phyloP scores from a whole-genome alignment of 108 stramenopile species.

The Chaetoceros tenuissimus region DNA sequence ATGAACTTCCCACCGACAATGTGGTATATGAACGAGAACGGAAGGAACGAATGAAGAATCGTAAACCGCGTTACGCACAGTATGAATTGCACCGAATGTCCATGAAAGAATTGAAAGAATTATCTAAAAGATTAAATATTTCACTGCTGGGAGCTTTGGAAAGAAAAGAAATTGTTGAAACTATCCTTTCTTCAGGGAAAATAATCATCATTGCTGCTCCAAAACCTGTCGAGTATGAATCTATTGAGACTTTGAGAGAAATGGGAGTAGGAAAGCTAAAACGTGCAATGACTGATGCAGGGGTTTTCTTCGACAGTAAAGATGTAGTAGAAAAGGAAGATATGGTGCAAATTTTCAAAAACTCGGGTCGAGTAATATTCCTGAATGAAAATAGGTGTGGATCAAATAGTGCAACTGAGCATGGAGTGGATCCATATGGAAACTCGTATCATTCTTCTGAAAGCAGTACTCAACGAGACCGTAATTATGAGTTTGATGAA shows the following conservation, averaged over 20 bases:
- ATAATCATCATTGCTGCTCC: slow-evolving; percentile 53
- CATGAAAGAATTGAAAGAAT: slow-evolving; percentile 25
- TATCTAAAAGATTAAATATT: slow-evolving; percentile 5
- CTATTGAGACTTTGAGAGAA: slow-evolving; percentile 8
- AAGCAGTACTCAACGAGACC: background rate
- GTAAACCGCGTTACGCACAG: slow-evolving; percentile 50
- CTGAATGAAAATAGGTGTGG: slow-evolving; percentile 4
- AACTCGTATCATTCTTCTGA: background rate
- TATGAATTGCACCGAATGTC: slow-evolving; percentile 52
- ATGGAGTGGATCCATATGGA: slow-evolving; percentile 1
- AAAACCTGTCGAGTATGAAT: slow-evolving; percentile 33
- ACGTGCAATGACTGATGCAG: slow-evolving; percentile 35
- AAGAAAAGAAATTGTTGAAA: slow-evolving; percentile 38
- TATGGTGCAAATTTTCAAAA: slow-evolving; percentile 47
- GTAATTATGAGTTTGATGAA: background rate
- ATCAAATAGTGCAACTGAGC: background rate
- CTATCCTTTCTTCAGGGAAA: slow-evolving; percentile 15
- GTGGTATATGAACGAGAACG: slow-evolving; percentile 56
- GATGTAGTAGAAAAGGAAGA: slow-evolving; percentile 71
- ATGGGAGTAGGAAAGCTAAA: slow-evolving; percentile 40
- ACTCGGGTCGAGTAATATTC: slow-evolving; percentile 36
- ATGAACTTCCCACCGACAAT: slow-evolving; percentile 71
- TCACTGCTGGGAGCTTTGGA: slow-evolving; percentile 15
- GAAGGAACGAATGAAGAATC: slow-evolving; percentile 46
- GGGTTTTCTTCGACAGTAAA: slow-evolving; percentile 41